These are phyloP conservation scores for Melanogaster broomeanus DNA, from an alignment of 768 basidiomycete species.

Conservation along the genomic window DNA sequence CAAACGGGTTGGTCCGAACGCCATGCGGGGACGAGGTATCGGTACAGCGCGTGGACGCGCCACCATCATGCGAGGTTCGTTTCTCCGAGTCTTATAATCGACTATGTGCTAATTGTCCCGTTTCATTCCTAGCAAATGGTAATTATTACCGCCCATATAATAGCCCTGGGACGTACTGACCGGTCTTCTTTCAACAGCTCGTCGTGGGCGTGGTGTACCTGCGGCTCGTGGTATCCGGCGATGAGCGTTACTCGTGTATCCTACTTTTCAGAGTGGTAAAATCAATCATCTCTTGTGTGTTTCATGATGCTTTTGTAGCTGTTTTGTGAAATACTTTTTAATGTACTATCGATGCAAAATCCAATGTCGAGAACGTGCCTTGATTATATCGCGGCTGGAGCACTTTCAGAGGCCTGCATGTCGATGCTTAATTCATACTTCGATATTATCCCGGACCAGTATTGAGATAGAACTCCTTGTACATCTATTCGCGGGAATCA, in stretches of 20 bases:
- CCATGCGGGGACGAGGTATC: conserved; percentile 98
- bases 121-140: conserved; percentile 70
- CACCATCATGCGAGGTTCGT: conserved; percentile 95
- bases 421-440: too few species aligned
- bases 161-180: conserved; percentile 14
- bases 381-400: too few species aligned
- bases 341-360: background rate
- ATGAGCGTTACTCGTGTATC: conserved; percentile 37
- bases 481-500: too few species aligned
- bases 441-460: too few species aligned
- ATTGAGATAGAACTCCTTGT: too few species aligned
- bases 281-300: conserved; percentile 11
- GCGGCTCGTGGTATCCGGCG: conserved; percentile 79
- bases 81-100: conserved; percentile 10
- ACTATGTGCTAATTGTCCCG: conserved; percentile 13
- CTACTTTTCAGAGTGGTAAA: background rate
- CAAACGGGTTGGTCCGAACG: conserved; percentile 97
- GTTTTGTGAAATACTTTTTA: conserved; percentile 5
- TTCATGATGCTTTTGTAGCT: conserved; percentile 16
- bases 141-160: conserved; percentile 18
- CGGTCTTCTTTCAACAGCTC: conserved; percentile 49
- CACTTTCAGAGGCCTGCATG: too few species aligned
- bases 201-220: conserved; percentile 84
- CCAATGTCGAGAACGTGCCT: conserved; percentile 7
- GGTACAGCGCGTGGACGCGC: conserved; percentile 98